phyloP scores from a whole-genome alignment of 177 flowering plant species.

The Tripterygium wilfordii region DNA sequence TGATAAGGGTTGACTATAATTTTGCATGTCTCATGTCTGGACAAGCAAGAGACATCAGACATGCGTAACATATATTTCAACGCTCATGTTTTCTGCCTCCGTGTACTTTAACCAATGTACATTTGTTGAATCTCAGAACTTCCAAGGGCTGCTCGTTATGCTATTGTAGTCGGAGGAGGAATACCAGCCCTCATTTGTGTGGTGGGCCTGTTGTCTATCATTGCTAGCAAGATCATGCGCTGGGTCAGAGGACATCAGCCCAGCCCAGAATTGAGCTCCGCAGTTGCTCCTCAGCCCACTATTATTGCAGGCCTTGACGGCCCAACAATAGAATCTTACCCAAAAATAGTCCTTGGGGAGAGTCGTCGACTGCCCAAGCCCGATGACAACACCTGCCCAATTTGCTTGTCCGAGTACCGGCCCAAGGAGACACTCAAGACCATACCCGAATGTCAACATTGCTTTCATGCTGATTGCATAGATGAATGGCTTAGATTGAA shows the following conservation, averaged over 20 bases:
- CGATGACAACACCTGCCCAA: conserved; percentile 33
- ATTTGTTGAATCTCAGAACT: conserved; percentile 20
- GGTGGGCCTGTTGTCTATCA: conserved; percentile 14
- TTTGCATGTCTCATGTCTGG: too few species aligned
- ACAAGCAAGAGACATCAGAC: too few species aligned
- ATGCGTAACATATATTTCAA: too few species aligned
- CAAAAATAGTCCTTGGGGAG: conserved; percentile 27
- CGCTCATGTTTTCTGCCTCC: not conserved
- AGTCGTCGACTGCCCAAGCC: conserved; percentile 29
- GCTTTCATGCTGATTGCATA: conserved; percentile 38
- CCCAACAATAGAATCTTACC: conserved; percentile 33
- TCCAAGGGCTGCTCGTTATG: conserved; percentile 20
- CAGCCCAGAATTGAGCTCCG: conserved; percentile 2
- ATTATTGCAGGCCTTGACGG: conserved; percentile 21
- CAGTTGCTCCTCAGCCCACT: conserved; percentile 7
- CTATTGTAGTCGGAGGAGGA: conserved; percentile 22
- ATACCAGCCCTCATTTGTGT: conserved; percentile 16
- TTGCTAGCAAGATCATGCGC: conserved; percentile 12
- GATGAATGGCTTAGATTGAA: conserved; percentile 40
- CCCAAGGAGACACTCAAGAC: conserved; percentile 28
- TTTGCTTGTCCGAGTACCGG: conserved; percentile 37
- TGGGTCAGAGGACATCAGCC: not conserved
- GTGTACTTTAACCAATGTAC: not conserved
- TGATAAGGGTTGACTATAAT: too few species aligned
- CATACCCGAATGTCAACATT: conserved; percentile 34